Evolutionary conservation across 2,329 filamentous ascomycete species (phyloP), one percentile per base, ranked within the genome.

Genomic region (Aureobasidium sp.): DNA sequence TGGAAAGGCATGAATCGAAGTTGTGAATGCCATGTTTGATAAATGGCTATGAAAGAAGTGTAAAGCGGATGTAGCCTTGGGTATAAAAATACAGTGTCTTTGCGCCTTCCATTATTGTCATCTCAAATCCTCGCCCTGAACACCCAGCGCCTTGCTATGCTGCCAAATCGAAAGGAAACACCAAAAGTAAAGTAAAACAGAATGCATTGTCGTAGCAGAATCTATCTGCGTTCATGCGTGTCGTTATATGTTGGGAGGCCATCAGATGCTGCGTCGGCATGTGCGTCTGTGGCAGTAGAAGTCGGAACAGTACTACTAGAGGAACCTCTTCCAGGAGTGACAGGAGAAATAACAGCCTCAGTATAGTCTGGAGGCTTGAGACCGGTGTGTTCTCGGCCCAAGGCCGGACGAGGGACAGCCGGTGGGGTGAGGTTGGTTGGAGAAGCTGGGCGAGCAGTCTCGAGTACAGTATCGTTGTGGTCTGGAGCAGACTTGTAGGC

Each of bases 401-500:
- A 65, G 1, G 74, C 71, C 51, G 73, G 71, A 55, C 76, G 64
- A 3, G 77, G 77, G 41, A 77, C 68, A 9, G 72, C 65, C 3
- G 64, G 67, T 16, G 29, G 29, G 41, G 32, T 10, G n/a, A 29
- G 25, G 16, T 34, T 27, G n/a, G 21, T 11, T 5, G 36, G 27
- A 29, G 44, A 21, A 27, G 21, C 48, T 16, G 49, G 27, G 5
- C 27, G 39, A 10, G 32, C 42, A 27, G 34, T 25, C 39, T 49
- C 50, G n/a, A 54, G 59, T 13, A 54, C 41, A 11, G 51, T 42
- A 51, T 62, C 61, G 37, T 67, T 66, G 14, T 71, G 67, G 29
- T 63, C 65, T 63, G 57, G 57, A 13, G 73, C 75, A 0, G 61
- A 75, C 66, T 67, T 76, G 69, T 88, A 88, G 0, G 85, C 83